Base-by-base conservation (phyloP, 306 rosid genomes). In the Psophocarpus tetragonolobus region DNA sequence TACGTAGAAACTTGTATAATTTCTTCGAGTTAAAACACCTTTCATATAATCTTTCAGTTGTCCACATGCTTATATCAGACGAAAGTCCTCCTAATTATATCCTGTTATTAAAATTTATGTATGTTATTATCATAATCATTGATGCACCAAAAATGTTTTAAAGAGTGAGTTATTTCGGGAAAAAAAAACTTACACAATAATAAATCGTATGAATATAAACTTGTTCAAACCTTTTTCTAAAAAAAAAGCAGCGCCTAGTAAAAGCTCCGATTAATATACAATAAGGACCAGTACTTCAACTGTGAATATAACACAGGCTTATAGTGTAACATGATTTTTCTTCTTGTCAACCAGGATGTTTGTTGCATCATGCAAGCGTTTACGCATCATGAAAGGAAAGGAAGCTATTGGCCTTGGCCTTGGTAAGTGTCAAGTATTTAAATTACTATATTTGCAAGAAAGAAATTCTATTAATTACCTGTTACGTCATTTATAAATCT, bases 331-430 rank as follows among this genome's bases (percentile, higher is more conserved):
- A 41, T 70, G 57, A 35, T 58, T 27, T 68, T 36, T 61, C 50
- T n/a, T 21, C 47, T 2, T 26, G 45, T 62, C 50, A 42, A 79
- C 69, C 78, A 94, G 97, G 85, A 94, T 94, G 98, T 94, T 94
- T 81, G 98, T 94, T 79, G 91, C 85, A 67, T 91, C 98, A 67
- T 94, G 98, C 94, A 92, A 90, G 82, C 96, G 98, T 81, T 58
- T 94, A 80, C 93, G 97, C 48, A 94, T 94, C 54, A 92, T 90
- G 97, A 94, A 94, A 86, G 96, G 96, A 80, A 89, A 87, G 82
- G 97, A 94, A 74, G 98, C 98, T 24, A 87, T 90, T 85, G 96
- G 94, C 13, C 91, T 94, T 88, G 96, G 94, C 10, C 91, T 94
- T 18, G 94, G 98, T 94, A 64, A 76, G 91, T 80, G 66, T 63